Evolutionary conservation across 352 stramenopile genomes (phyloP).

Genomic region (Pythium oligandrum): DNA sequence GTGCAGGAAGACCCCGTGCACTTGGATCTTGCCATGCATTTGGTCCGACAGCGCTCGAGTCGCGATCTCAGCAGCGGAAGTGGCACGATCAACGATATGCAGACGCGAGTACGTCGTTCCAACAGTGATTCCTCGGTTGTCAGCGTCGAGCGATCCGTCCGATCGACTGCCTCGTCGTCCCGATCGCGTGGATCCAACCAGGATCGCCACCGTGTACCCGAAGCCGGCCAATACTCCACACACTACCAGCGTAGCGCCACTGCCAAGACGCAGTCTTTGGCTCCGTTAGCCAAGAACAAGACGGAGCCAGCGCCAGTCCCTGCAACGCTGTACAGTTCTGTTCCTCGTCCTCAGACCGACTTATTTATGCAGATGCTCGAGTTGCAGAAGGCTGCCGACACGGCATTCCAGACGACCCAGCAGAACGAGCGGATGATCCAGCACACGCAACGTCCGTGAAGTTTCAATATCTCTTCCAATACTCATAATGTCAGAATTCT

Average conservation of each 20-base stretch:
- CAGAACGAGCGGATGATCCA: constrained; percentile 31
- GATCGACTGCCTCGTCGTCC: too few species aligned
- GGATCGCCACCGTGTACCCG: too few species aligned
- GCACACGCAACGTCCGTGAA: too few species aligned
- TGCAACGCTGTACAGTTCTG: background rate
- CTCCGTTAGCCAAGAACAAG: background rate
- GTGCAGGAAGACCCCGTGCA: background rate
- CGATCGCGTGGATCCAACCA: background rate
- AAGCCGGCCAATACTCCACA: background rate
- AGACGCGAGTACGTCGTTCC: background rate
- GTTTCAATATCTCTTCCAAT: too few species aligned
- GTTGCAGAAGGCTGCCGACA: constrained; percentile 27
- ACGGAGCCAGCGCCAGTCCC: background rate
- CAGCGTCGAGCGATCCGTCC: background rate
- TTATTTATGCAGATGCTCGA: constrained; percentile 28
- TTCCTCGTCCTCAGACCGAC: too few species aligned
- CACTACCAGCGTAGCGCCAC: constrained; percentile 9
- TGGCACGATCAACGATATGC: background rate
- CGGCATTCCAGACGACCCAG: constrained; percentile 29
- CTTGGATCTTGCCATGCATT: constrained; percentile 7
- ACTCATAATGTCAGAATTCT: too few species aligned
- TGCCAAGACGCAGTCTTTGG: background rate
- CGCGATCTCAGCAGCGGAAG: constrained; percentile 1
- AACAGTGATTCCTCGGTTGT: constrained; percentile 1
- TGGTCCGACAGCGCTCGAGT: constrained; percentile 10